Percentiles rank a stretch among this genome's conserved stretches.
Conservation (phyloP, 441 rosid genomes). For the Gossypium davidsonii region DNA sequence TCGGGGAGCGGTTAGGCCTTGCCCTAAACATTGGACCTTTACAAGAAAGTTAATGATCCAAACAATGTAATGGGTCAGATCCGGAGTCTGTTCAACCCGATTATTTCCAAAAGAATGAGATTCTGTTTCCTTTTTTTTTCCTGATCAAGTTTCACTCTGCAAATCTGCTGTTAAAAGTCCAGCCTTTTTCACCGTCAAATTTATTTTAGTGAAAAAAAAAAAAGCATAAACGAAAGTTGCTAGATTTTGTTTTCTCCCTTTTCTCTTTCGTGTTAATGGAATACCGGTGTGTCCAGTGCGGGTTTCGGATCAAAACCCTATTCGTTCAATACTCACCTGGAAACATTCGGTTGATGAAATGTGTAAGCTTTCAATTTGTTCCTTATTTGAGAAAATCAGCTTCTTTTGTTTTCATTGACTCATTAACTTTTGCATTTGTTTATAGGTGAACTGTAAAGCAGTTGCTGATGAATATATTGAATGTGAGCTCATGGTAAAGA, state of each 20-base stretch:
- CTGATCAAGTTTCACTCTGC: neutral
- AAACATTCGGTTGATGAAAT: constrained; percentile 81
- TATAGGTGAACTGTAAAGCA: constrained; percentile 61
- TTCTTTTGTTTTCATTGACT: neutral
- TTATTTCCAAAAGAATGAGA: neutral
- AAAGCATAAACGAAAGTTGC: neutral
- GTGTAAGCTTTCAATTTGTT: constrained; percentile 30
- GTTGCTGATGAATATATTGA: constrained; percentile 74
- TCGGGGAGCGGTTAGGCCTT: neutral
- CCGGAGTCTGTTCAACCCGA: neutral
- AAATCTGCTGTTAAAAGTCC: neutral
- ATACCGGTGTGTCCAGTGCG: constrained; percentile 59
- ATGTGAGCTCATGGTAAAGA: constrained; percentile 69
- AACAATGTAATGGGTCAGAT: neutral
- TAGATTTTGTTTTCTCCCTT: neutral
- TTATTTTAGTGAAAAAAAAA: neutral
- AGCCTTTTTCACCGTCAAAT: neutral
- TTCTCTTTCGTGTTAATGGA: constrained; percentile 23
- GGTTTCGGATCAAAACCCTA: constrained; percentile 44
- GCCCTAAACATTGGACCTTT: neutral
- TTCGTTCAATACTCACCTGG: constrained; percentile 75
- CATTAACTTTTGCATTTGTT: neutral
- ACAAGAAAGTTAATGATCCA: neutral
- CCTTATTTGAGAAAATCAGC: neutral
- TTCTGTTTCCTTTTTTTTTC: neutral